These are phyloP conservation scores for Aspergillaceae sp. DNA, from an alignment of 2,329 filamentous ascomycete species.

Conservation along the genomic window DNA sequence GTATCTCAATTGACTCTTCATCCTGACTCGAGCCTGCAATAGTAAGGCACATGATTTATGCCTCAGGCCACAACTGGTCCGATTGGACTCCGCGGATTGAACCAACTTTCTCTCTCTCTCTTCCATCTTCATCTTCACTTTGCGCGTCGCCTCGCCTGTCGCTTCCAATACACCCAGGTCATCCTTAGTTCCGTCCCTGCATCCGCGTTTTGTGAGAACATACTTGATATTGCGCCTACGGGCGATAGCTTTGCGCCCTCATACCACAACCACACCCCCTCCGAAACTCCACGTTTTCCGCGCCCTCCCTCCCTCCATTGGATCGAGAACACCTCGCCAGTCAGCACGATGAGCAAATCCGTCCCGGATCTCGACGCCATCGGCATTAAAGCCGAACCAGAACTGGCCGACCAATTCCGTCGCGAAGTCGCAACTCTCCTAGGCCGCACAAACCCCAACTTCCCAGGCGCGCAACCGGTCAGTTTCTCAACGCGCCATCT, in stretches of 20 bases:
- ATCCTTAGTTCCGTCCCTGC: too few species aligned
- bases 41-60: conserved; percentile 3
- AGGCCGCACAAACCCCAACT: conserved; percentile 57
- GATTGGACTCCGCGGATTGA: background rate
- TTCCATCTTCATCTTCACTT: background rate
- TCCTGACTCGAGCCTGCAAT: background rate
- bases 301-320: too few species aligned
- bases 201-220: too few species aligned
- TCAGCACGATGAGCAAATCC: conserved; percentile 26
- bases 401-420: conserved; percentile 55
- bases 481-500: conserved; percentile 79
- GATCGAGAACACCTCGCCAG: too few species aligned
- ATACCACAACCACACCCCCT: too few species aligned
- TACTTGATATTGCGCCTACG: conserved; percentile 10
- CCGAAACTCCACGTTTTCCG: too few species aligned
- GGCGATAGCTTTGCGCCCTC: conserved; percentile 9
- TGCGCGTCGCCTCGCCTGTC: too few species aligned
- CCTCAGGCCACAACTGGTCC: conserved; percentile 14
- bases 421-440: conserved; percentile 67
- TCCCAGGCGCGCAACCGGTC: conserved; percentile 89
- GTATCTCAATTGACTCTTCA: background rate
- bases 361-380: conserved; percentile 35
- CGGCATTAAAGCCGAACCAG: conserved; percentile 57
- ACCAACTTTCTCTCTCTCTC: background rate
- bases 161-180: background rate